Conservation (phyloP, 1,284 basidiomycete species). For the Leccinum huronense region DNA sequence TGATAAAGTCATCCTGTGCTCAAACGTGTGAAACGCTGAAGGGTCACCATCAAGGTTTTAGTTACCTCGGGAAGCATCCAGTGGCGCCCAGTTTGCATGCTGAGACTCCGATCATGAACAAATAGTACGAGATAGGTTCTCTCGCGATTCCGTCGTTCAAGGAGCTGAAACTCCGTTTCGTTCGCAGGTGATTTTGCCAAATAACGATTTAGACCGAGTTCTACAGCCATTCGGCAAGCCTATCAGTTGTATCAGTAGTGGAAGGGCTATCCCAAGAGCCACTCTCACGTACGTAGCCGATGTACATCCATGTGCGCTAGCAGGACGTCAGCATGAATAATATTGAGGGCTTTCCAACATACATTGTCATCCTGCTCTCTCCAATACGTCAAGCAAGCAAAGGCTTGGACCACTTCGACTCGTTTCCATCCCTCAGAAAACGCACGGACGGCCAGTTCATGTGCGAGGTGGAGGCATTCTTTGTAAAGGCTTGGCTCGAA, state of each 20-base stretch:
- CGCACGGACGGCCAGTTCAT: constrained; percentile 69
- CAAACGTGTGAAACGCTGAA: constrained; percentile 14
- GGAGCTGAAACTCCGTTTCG: constrained; percentile 61
- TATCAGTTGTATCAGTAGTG: constrained; percentile 31
- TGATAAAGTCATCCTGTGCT: constrained; percentile 60
- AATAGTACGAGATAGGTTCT: constrained; percentile 80
- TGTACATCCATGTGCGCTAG: constrained; percentile 79
- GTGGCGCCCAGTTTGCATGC: constrained; percentile 76
- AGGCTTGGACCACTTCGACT: constrained; percentile 81
- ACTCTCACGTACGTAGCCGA: constrained; percentile 63
- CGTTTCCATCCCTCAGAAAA: constrained; percentile 75
- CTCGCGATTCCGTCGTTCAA: constrained; percentile 77
- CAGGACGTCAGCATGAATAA: constrained; percentile 21
- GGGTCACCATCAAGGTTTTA: constrained; percentile 1
- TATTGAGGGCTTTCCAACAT: constrained; percentile 28
- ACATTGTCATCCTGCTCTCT: constrained; percentile 79
- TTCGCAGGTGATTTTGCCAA: constrained; percentile 48
- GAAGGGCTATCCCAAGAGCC: not conserved
- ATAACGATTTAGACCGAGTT: constrained; percentile 72
- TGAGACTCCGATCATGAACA: constrained; percentile 78
- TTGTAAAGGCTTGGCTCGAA: constrained; percentile 71
- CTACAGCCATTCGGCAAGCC: constrained; percentile 85
- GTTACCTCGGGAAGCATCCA: constrained; percentile 78
- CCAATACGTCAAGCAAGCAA: constrained; percentile 85
- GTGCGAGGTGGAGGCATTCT: constrained; percentile 63